Conservation (phyloP, 2,329 filamentous ascomycete genomes). For the Aspergillus pseudoviridinutans region DNA sequence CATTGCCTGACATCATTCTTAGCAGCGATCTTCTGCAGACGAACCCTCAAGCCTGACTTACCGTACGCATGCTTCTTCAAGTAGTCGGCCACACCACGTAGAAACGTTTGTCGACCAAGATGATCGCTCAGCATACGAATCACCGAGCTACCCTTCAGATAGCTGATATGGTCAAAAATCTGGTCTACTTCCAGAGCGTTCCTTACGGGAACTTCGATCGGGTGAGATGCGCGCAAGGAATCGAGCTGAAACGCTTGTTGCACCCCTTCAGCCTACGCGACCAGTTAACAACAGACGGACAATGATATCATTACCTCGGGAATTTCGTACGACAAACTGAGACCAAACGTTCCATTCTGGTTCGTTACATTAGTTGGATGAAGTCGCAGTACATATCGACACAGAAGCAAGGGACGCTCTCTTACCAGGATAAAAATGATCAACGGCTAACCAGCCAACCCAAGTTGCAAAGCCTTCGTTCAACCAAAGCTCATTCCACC, state of each 20-base stretch:
- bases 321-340: slow-evolving; percentile 75
- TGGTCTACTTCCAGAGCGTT: slow-evolving; percentile 96
- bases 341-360: slow-evolving; percentile 94
- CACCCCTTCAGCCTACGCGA: slow-evolving; percentile 73
- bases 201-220: slow-evolving; percentile 90
- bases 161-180: slow-evolving; percentile 96
- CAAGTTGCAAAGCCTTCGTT: slow-evolving; percentile 98
- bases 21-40: not conserved
- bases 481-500: slow-evolving; percentile 91
- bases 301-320: slow-evolving; percentile 48
- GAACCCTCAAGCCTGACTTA: slow-evolving; percentile 27
- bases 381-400: not conserved
- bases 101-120: slow-evolving; percentile 80
- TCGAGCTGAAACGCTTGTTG: slow-evolving; percentile 89
- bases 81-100: slow-evolving; percentile 86
- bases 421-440: slow-evolving; percentile 76
- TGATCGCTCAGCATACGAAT: slow-evolving; percentile 95
- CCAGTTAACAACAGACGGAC: slow-evolving; percentile 33
- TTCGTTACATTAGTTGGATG: slow-evolving; percentile 14
- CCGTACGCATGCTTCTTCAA: slow-evolving; percentile 83
- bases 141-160: slow-evolving; percentile 91
- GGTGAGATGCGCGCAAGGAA: slow-evolving; percentile 84
- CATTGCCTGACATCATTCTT: slow-evolving; percentile 52
- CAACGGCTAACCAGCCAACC: slow-evolving; percentile 92
- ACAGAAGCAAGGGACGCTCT: not conserved